Conservation (phyloP, 2,329 filamentous ascomycete species). For the Escovopsis weberi region DNA sequence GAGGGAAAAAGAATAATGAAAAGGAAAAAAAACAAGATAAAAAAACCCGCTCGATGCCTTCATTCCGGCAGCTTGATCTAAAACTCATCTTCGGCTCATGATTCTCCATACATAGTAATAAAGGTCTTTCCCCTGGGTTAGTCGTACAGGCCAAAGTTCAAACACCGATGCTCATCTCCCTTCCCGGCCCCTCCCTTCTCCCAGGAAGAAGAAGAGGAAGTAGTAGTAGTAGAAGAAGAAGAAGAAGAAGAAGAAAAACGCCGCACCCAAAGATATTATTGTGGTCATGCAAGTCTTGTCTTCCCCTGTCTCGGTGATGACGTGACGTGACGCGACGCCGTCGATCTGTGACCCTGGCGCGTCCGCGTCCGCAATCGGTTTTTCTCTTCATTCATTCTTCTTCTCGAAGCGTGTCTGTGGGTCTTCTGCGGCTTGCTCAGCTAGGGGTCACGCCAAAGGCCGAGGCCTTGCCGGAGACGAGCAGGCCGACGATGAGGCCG, state of each 20-base stretch:
- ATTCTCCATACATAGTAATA: slow-evolving; percentile 3
- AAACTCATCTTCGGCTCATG: slow-evolving; percentile 16
- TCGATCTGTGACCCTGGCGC: slow-evolving; percentile 1
- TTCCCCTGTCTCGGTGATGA: slow-evolving; percentile 8
- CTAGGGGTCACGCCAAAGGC: slow-evolving; percentile 8
- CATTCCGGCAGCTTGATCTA: slow-evolving; percentile 8
- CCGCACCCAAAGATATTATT: slow-evolving; percentile 21
- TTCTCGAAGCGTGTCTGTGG: not conserved
- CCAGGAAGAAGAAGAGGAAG: no score
- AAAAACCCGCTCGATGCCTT: not conserved
- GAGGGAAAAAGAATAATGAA: not conserved
- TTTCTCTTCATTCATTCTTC: no score
- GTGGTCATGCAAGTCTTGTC: slow-evolving; percentile 20
- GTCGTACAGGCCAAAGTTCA: slow-evolving; percentile 21
- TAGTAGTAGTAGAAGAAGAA: no score
- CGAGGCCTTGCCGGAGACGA: slow-evolving; percentile 70
- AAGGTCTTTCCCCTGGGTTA: slow-evolving; percentile 16
- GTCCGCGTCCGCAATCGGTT: not conserved
- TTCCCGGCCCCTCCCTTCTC: no score
- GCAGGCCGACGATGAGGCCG: slow-evolving; percentile 83
- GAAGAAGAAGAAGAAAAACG: no score
- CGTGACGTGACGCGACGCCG: not conserved
- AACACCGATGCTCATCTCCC: slow-evolving; percentile 22
- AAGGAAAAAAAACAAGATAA: not conserved
- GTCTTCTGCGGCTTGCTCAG: not conserved